Percentiles rank a stretch among this genome's conserved stretches.
phyloP scores from a whole-genome alignment of 2,329 filamentous ascomycete genomes.

The Neoarthrinium moseri region DNA sequence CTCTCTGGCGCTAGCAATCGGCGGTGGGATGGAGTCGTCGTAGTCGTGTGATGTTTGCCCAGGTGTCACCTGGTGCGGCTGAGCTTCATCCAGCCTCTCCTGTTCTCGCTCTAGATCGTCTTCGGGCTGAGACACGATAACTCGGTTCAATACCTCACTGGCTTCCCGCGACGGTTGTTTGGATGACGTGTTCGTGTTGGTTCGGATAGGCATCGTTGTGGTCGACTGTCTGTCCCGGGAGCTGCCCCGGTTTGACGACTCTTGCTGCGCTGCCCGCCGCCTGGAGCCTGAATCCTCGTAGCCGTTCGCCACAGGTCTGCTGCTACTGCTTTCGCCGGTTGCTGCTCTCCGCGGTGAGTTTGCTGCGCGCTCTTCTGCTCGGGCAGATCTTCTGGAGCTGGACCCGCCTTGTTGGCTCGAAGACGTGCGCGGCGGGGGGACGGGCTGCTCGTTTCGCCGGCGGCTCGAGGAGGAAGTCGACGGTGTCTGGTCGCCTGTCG shows the following conservation, averaged over 20 bases:
- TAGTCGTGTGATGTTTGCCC: constrained; percentile 43
- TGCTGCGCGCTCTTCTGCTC: constrained; percentile 42
- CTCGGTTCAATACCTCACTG: constrained; percentile 75
- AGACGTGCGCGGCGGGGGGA: constrained; percentile 79
- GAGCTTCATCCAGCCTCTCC: constrained; percentile 65
- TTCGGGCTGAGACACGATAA: constrained; percentile 73
- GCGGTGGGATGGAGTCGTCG: constrained; percentile 41
- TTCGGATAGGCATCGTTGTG: constrained; percentile 45
- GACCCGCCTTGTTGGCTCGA: constrained; percentile 56
- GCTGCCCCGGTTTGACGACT: constrained; percentile 34
- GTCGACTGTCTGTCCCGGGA: constrained; percentile 36
- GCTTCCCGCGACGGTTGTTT: constrained; percentile 69
- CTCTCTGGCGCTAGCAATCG: constrained; percentile 41
- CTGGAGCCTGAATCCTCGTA: constrained; percentile 36
- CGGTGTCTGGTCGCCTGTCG: constrained; percentile 39
- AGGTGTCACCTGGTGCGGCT: constrained; percentile 36
- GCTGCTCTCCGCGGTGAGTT: constrained; percentile 39
- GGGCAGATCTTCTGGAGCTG: constrained; percentile 42
- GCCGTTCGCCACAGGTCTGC: constrained; percentile 29
- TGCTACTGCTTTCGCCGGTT: constrained; percentile 18
- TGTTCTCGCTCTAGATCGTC: constrained; percentile 71
- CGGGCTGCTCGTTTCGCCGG: constrained; percentile 63
- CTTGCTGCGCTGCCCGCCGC: constrained; percentile 33
- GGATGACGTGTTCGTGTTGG: constrained; percentile 41
- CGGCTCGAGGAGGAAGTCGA: constrained; percentile 44